phyloP scores from a whole-genome alignment of 2,329 filamentous ascomycete species.

The Gaeumannomyces sp. region DNA sequence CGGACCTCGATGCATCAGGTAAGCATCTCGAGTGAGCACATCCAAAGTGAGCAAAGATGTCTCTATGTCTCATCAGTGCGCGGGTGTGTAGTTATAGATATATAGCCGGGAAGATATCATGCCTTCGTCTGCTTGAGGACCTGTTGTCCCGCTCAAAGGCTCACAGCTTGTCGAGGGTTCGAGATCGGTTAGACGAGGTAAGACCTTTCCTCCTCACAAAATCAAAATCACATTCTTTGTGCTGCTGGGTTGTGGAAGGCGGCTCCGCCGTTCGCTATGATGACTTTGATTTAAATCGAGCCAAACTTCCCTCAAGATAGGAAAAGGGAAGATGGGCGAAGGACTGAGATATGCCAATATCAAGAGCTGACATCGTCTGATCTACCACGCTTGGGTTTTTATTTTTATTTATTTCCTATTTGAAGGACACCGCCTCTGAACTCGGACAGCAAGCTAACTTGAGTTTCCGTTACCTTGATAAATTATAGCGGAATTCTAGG shows the following conservation, averaged over 20 bases:
- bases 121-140: too few species aligned
- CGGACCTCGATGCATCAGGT: too few species aligned
- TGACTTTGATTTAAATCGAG: constrained; percentile 1
- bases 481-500: neutral
- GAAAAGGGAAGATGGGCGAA: constrained; percentile 1
- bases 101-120: too few species aligned
- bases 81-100: too few species aligned
- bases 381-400: neutral
- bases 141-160: neutral
- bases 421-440: neutral
- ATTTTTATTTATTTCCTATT: too few species aligned
- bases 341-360: neutral
- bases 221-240: neutral
- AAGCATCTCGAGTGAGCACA: too few species aligned
- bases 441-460: neutral
- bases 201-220: neutral
- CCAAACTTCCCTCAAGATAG: neutral
- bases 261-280: neutral
- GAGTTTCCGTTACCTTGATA: neutral
- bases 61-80: too few species aligned
- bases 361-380: constrained; percentile 11
- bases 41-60: too few species aligned
- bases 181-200: too few species aligned
- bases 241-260: neutral
- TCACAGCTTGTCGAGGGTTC: neutral